Conservation (phyloP, 176 grass and related monocot species). For the Rhynchospora tenuis region DNA sequence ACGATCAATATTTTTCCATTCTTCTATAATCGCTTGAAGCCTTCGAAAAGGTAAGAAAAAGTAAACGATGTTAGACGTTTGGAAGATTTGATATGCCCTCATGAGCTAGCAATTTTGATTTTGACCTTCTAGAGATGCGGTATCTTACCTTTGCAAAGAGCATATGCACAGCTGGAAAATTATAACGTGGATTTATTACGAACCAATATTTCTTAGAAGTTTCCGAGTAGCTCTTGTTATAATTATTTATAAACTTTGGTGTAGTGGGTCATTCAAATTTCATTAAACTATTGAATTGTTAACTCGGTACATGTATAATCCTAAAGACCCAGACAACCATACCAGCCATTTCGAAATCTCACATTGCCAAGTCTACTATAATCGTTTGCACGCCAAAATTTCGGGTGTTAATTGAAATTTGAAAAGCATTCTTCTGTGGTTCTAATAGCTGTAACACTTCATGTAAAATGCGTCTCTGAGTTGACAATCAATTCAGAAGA, state of each 20-base stretch:
- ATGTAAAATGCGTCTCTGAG: background rate
- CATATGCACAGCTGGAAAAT: background rate
- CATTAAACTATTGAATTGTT: too few relatives aligned
- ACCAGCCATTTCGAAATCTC: background rate
- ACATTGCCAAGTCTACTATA: background rate
- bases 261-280: background rate
- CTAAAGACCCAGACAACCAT: background rate
- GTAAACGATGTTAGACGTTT: background rate
- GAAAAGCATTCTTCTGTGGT: background rate
- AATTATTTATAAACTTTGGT: background rate
- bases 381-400: background rate
- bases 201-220: background rate
- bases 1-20: background rate
- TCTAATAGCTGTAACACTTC: background rate
- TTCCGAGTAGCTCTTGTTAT: background rate
- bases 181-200: background rate
- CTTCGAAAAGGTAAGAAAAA: background rate
- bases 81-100: background rate
- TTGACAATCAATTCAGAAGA: background rate
- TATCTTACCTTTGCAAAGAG: background rate
- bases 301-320: background rate
- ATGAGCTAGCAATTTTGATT: background rate
- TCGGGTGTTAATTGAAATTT: too few relatives aligned
- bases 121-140: slow-evolving; percentile 10
- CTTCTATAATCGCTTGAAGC: background rate